Percentiles rank a stretch among this genome's conserved stretches.
Evolutionary conservation across 2,329 filamentous ascomycete species (phyloP).

Genomic region (Acrocalymma vagum): DNA sequence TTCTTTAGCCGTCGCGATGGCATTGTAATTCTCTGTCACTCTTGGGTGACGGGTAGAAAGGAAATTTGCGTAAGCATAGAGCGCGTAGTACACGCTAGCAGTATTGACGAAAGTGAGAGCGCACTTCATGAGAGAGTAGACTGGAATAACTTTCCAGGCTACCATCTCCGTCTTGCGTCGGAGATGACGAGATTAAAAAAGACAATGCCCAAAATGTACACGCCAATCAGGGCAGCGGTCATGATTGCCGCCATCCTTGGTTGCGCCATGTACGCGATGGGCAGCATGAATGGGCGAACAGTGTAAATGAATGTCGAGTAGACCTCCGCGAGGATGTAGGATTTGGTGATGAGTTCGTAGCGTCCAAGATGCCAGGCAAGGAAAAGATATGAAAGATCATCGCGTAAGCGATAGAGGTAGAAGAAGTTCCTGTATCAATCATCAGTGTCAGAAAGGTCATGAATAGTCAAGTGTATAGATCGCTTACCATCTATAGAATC

Average conservation of each 20-base stretch:
- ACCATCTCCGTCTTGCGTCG: slow-evolving; percentile 55
- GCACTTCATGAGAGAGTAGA: slow-evolving; percentile 59
- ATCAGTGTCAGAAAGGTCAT: no score
- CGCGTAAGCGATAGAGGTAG: slow-evolving; percentile 59
- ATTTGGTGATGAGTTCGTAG: slow-evolving; percentile 60
- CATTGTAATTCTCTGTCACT: slow-evolving; percentile 58
- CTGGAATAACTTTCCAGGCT: slow-evolving; percentile 43
- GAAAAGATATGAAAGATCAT: slow-evolving; percentile 58
- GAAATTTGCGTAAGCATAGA: slow-evolving; percentile 57
- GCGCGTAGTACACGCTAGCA: slow-evolving; percentile 42
- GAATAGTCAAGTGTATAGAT: no score
- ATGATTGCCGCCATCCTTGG: slow-evolving; percentile 53
- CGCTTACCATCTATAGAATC: slow-evolving; percentile 61
- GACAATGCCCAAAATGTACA: slow-evolving; percentile 55
- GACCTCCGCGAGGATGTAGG: slow-evolving; percentile 45
- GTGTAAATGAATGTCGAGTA: slow-evolving; percentile 59
- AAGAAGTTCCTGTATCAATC: no score
- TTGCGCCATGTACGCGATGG: slow-evolving; percentile 54
- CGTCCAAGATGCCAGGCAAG: slow-evolving; percentile 57
- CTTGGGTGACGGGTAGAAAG: slow-evolving; percentile 58
- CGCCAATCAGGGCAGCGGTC: slow-evolving; percentile 46
- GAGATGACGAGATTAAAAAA: slow-evolving; percentile 60
- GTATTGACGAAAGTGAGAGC: slow-evolving; percentile 56
- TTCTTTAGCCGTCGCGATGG: no score
- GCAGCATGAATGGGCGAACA: slow-evolving; percentile 55